Conservation (phyloP, 2,329 filamentous ascomycete species). For the Fusarium transvaalense region DNA sequence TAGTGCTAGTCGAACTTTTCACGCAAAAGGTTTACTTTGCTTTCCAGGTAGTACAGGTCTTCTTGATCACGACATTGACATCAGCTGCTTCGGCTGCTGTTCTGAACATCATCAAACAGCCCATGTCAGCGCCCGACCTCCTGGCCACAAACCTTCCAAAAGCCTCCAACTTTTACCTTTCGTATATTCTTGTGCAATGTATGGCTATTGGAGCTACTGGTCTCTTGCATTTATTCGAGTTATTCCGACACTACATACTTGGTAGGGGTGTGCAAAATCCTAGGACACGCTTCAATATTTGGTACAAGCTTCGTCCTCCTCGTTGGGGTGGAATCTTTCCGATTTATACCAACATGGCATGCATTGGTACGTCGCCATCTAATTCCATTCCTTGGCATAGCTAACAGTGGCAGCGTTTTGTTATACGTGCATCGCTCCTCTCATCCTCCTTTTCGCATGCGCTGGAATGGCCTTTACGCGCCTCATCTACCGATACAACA, state of each 20-base stretch:
- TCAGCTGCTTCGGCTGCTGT: constrained; percentile 82
- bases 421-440: constrained; percentile 87
- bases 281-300: constrained; percentile 82
- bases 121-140: constrained; percentile 70
- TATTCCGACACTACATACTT: constrained; percentile 69
- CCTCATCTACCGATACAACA: constrained; percentile 88
- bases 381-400: too few species aligned
- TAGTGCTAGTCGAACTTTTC: constrained; percentile 84
- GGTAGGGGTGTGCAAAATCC: constrained; percentile 83
- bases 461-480: constrained; percentile 86
- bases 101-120: constrained; percentile 71
- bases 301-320: constrained; percentile 78
- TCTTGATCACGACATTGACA: constrained; percentile 85
- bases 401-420: constrained; percentile 71
- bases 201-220: constrained; percentile 81
- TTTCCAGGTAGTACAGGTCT: constrained; percentile 92
- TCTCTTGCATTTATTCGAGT: constrained; percentile 77
- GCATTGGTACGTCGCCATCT: constrained; percentile 72
- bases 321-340: constrained; percentile 89
- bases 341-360: constrained; percentile 82
- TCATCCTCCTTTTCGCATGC: constrained; percentile 85
- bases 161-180: constrained; percentile 94
- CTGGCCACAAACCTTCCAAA: constrained; percentile 82
- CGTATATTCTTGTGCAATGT: constrained; percentile 93
- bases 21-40: constrained; percentile 93